Conservation (phyloP, 768 basidiomycete genomes). For the Heimioporus sp. region DNA sequence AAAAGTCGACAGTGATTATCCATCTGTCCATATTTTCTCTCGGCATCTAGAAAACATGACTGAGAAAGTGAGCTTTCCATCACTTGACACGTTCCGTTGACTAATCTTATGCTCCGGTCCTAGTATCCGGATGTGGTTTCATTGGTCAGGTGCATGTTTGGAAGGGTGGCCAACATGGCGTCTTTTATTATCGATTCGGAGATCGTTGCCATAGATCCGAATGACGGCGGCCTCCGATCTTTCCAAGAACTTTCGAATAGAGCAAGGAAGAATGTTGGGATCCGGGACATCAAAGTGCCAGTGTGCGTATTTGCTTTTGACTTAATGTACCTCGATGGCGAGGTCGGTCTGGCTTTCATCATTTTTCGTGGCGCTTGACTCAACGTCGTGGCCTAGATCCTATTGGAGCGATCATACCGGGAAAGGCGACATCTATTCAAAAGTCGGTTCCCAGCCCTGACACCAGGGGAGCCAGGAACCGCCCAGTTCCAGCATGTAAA, state of each 20-base stretch:
- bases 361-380: background rate
- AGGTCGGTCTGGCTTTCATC: constrained; percentile 46
- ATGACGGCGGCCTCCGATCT: constrained; percentile 59
- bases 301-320: constrained; percentile 91
- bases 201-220: constrained; percentile 77
- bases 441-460: constrained; percentile 55
- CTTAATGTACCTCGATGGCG: constrained; percentile 79
- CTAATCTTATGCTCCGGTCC: constrained; percentile 13
- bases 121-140: constrained; percentile 82
- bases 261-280: constrained; percentile 76
- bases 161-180: constrained; percentile 36
- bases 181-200: constrained; percentile 87
- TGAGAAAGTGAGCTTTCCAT: constrained; percentile 53
- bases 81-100: background rate
- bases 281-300: constrained; percentile 70
- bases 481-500: constrained; percentile 77
- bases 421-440: constrained; percentile 64
- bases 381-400: constrained; percentile 42
- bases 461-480: constrained; percentile 38
- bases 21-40: constrained; percentile 69
- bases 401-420: constrained; percentile 69
- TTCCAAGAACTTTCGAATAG: constrained; percentile 89
- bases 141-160: constrained; percentile 53
- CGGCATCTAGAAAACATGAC: constrained; percentile 94
- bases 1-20: constrained; percentile 22